Base-by-base conservation (phyloP, 2,329 filamentous ascomycete genomes). In the Tolypocladium ophioglossoides region DNA sequence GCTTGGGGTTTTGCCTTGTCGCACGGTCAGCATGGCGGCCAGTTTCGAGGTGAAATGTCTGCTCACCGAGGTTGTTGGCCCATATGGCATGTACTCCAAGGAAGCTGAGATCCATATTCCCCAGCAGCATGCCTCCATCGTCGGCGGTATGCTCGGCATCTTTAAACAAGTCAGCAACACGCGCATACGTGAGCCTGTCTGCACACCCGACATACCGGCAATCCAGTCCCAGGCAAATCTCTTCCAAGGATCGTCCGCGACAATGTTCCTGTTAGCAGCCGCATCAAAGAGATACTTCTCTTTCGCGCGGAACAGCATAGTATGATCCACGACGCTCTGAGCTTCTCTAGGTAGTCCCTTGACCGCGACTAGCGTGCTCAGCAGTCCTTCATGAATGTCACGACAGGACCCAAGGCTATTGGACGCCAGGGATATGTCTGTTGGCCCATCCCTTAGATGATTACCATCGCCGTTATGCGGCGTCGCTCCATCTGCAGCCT, bases 171-270 rank as follows among this genome's bases (percentile, higher is more conserved):
- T 68, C 44, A 68, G 62, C 53, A 40, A 20, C 3, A n/a, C 24
- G 5, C 22, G 40, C 6, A 24, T 16, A 37, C 40, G 30, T 24
- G 20, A n/a, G 10, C 6, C 38, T 30, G 2, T 5, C 39, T 30
- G 5, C 27, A 32, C 35, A 14, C 22, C 14, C 39, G 14, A 76
- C 74, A 64, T 63, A 83, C 86, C 82, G 55, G 80, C 77, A 50
- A 91, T 76, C 77, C 87, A 89, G 49, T 83, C 80, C 89, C 89
- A 95, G n/a, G 88, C 73, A 54, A 87, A 85, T 55, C 83, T 78
- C n/a, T 92, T 73, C 81, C 87, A 89, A 34, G 80, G 81, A 62
- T 91, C 85, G 56, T 89, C 86, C 7, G 77, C 74, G 1, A 87
- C 78, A n/a, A 91, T 78, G 7, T 77, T 70, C 57, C 79, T 78